Base-by-base conservation (phyloP, 1,284 basidiomycete species). In the Ceratobasidium papillatum region DNA sequence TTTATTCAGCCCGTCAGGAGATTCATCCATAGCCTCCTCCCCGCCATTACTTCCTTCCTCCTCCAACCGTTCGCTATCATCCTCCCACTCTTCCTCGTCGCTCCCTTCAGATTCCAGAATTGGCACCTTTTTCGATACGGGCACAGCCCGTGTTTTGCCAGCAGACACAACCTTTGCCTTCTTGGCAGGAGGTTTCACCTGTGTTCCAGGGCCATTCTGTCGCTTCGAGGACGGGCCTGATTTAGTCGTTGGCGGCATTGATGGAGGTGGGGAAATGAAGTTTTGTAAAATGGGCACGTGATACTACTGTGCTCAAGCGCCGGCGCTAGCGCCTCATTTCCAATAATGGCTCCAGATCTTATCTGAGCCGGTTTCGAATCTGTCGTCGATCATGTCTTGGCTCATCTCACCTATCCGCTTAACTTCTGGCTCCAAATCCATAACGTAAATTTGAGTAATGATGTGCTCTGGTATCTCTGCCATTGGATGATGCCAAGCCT, bases 111-210 rank as follows among this genome's bases (percentile, higher is more conserved):
- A 59, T 30, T 51, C 69, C 14, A 61, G 34, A 30, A 45, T 30
- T 22, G 49, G 75, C 73, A 58, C 65, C 14, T 68, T 56, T 8
- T 36, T 75, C 17, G 79, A 78, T 8, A 79, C 77, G 38, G 79
- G 78, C 5, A 47, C 68, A 14, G 56, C 54, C 56, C 56, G 14
- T 3, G 22, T 9, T 52, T 51, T 72, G 2, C 49, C 56, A 19
- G 54, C 43, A 9, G 30, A 9, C 19, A 56, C 38, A 30, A 41
- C 45, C 38, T 51, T 72, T n/a, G 54, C 43, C 32, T 45, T 61
- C n/a, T 72, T 72, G 7, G 56, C 12, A 19, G 56, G 32, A 36
- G 8, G 30, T 4, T 36, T 2, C 25, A n/a, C 25, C 5, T 38
- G 32, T 36, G 32, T 5, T 8, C 52, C 25, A 56, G 52, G 4